These are phyloP conservation scores for Papilionanthe hybrid DNA, from an alignment of 116 monocot species.

Conservation along the genomic window DNA sequence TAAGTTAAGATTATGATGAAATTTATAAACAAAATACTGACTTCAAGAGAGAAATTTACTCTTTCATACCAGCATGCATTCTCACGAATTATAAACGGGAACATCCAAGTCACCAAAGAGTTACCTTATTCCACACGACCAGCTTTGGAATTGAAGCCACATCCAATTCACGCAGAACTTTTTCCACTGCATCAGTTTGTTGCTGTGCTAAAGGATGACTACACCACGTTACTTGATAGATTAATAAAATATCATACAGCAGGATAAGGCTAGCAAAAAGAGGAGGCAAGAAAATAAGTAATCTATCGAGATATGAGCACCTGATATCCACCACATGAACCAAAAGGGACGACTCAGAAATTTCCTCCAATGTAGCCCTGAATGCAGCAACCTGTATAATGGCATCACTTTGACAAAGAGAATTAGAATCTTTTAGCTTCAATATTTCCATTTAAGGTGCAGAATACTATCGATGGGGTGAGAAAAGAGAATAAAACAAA, in stretches of 20 bases:
- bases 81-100: not conserved
- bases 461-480: not conserved
- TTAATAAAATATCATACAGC: conserved; percentile 13
- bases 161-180: conserved; percentile 79
- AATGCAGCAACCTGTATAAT: conserved; percentile 87
- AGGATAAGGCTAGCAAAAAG: not conserved
- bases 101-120: not conserved
- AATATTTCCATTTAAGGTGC: not conserved
- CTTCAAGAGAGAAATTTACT: not conserved
- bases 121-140: conserved; percentile 95
- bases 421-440: conserved; percentile 5
- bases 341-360: conserved; percentile 85
- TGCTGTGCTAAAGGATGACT: conserved; percentile 89
- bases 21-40: not conserved
- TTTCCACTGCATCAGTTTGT: conserved; percentile 84
- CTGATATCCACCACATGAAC: conserved; percentile 98
- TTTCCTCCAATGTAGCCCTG: conserved; percentile 96
- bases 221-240: conserved; percentile 14
- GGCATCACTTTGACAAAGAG: conserved; percentile 1
- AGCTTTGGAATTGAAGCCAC: conserved; percentile 79
- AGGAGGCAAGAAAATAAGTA: not conserved
- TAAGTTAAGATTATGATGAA: not conserved
- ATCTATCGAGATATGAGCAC: conserved; percentile 19
- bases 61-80: not conserved
- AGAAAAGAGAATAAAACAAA: not conserved